phyloP scores from a whole-genome alignment of 2,329 filamentous ascomycete genomes.

The Clonostachys byssicola region DNA sequence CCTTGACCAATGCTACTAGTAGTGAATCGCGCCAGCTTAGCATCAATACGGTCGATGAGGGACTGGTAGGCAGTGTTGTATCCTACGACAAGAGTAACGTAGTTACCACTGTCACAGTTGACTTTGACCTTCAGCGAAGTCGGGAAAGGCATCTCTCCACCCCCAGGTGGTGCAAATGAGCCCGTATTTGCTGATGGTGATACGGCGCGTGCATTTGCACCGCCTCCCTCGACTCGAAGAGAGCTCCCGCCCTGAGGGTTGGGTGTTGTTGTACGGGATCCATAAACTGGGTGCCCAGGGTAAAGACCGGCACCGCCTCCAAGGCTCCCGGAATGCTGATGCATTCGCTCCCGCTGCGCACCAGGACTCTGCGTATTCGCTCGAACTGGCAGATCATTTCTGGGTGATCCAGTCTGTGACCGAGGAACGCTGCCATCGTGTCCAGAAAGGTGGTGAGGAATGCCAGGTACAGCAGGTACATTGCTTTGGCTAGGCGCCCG shows the following conservation, averaged over 20 bases:
- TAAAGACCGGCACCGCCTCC: conserved; percentile 52
- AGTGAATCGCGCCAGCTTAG: conserved; percentile 85
- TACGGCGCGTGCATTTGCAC: conserved; percentile 34
- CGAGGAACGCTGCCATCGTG: conserved; percentile 65
- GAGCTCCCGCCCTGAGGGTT: conserved; percentile 23
- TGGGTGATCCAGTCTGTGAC: conserved; percentile 79
- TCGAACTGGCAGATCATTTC: conserved; percentile 61
- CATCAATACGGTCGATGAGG: conserved; percentile 91
- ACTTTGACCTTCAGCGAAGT: conserved; percentile 95
- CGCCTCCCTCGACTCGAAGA: conserved; percentile 30
- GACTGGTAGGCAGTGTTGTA: conserved; percentile 95
- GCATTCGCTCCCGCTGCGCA: conserved; percentile 56
- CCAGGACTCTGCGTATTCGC: conserved; percentile 69
- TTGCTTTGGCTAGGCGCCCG: conserved; percentile 46
- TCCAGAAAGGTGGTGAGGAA: conserved; percentile 63
- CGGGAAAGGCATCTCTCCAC: conserved; percentile 47
- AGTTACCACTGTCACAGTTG: conserved; percentile 79
- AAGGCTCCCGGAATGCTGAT: conserved; percentile 41
- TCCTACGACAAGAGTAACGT: conserved; percentile 91
- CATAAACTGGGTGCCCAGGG: conserved; percentile 47
- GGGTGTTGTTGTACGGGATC: conserved; percentile 38
- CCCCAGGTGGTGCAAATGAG: conserved; percentile 16
- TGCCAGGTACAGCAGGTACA: conserved; percentile 71
- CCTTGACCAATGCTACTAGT: conserved; percentile 78
- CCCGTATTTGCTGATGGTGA: conserved; percentile 40